Base-by-base conservation (phyloP, 2,329 filamentous ascomycete genomes). In the Colletotrichum gloeosporioides region DNA sequence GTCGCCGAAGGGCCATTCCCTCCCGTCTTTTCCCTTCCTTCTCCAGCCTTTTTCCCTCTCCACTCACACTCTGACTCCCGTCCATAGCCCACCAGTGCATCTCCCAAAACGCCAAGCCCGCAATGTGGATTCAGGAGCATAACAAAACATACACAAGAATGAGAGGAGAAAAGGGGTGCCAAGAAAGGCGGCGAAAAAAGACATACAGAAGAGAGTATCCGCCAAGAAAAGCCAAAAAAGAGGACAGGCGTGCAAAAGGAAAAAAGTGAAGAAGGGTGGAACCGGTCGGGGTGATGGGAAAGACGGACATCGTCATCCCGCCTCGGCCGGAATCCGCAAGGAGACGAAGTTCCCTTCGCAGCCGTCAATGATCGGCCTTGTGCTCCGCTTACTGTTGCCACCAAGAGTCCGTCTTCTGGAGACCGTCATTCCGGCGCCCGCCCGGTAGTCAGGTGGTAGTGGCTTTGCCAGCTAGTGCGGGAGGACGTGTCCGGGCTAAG, bases 51-150 rank as follows among this genome's bases (percentile, higher is more conserved):
- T 65, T 10, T 59, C 57, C 18, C 36, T 59, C 57, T 27, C 29
- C 36, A 18, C 49, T 59, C 71, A 36, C 65, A 18, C 22, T 70
- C 62, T 15, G 25, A 22, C 15, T 62, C 25, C 39, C 73, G n/a
- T 31, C 57, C n/a, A 39, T 8, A 74, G 61, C 44, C 64, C 59
- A 25, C 16, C 73, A 15, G 39, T 57, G 64, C 73, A 68, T 69
- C 44, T 73, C 59, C 64, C 63, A 73, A 73, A 76, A 76, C 73
- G 73, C 73, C 73, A 73, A 76, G 73, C 63, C 70, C 32, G 64
- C 57, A 57, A 69, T 73, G 70, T 69, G 64, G 64, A 69, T 29
- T 68, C 57, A 44, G 65, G 18, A 64, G 39, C 34, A 49, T 55
- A 59, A n/a, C 31, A 22, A 64, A 32, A 73, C 44, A 39, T 31